A percentile compares a stretch with the other conserved stretches of the same genome.
These are phyloP conservation scores for Mortierella sp. DNA, from an alignment of 371 early-diverging fungal genomes.

Conservation along the genomic window DNA sequence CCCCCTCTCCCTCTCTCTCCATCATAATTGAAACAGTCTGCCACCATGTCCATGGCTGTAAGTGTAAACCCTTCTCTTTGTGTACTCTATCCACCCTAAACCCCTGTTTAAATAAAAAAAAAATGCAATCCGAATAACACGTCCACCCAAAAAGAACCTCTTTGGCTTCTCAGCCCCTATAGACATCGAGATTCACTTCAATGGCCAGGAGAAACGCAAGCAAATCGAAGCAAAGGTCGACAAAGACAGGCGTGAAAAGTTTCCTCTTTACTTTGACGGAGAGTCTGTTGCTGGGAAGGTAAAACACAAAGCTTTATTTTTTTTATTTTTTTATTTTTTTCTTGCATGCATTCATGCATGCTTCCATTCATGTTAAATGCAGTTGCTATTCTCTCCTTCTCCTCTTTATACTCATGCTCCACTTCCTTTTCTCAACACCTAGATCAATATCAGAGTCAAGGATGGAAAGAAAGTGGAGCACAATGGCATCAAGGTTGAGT, in stretches of 20 bases:
- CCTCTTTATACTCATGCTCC: not conserved
- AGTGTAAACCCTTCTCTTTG: not conserved
- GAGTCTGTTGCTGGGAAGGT: constrained; percentile 96
- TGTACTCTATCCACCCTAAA: not conserved
- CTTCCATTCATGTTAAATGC: not conserved
- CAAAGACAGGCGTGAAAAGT: constrained; percentile 86
- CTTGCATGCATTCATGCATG: no score
- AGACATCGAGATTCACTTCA: constrained; percentile 89
- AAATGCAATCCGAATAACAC: not conserved
- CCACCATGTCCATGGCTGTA: constrained; percentile 48
- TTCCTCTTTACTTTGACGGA: constrained; percentile 96
- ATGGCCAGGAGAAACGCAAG: constrained; percentile 82
- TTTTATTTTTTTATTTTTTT: no score
- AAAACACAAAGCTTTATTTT: constrained; percentile 7
- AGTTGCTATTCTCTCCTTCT: no score
- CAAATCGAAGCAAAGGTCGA: constrained; percentile 90
- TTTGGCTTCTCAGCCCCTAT: constrained; percentile 88
- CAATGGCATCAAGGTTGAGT: constrained; percentile 97
- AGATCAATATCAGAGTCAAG: constrained; percentile 90
- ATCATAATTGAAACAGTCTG: not conserved
- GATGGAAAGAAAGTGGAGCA: constrained; percentile 96
- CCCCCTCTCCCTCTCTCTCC: not conserved
- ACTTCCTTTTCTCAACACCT: not conserved
- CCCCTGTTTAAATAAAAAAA: not conserved
- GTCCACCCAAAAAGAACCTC: constrained; percentile 66